Percentiles rank a stretch among this genome's conserved stretches.
phyloP scores from a whole-genome alignment of 2,329 filamentous ascomycete species.

The Diaporthe citriasiana region DNA sequence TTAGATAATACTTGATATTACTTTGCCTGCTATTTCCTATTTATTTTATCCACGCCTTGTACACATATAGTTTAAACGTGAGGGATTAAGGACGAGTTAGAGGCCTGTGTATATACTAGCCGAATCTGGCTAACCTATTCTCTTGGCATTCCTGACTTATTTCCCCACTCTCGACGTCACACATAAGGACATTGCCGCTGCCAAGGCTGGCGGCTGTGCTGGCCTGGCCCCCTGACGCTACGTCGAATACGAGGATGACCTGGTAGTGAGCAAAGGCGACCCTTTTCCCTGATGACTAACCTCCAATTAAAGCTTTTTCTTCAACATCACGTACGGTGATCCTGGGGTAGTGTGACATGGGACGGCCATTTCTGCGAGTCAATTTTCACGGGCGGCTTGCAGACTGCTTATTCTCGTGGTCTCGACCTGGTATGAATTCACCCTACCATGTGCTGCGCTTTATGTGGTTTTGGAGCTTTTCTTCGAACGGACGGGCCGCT shows the following conservation, averaged over 20 bases:
- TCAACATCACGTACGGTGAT: slow-evolving; percentile 10
- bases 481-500: not conserved
- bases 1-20: too few species aligned
- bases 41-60: too few species aligned
- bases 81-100: too few species aligned
- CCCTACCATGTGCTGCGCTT: not conserved
- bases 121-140: too few species aligned
- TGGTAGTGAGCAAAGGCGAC: slow-evolving; percentile 7
- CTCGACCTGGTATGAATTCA: not conserved
- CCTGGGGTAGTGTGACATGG: slow-evolving; percentile 14
- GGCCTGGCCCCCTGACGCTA: slow-evolving; percentile 11
- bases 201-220: slow-evolving; percentile 29
- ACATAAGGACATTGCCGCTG: slow-evolving; percentile 23
- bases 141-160: too few species aligned
- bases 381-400: slow-evolving; percentile 4
- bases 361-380: not conserved
- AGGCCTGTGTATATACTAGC: too few species aligned
- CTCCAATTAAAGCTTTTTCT: slow-evolving; percentile 8
- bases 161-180: slow-evolving; percentile 29
- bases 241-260: slow-evolving; percentile 29
- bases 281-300: slow-evolving; percentile 7
- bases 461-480: not conserved
- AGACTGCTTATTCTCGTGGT: not conserved
- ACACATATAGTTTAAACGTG: too few species aligned
- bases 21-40: too few species aligned